These are phyloP conservation scores for Leersia perrieri DNA, from an alignment of 176 grass and related monocot genomes.

Conservation along the genomic window DNA sequence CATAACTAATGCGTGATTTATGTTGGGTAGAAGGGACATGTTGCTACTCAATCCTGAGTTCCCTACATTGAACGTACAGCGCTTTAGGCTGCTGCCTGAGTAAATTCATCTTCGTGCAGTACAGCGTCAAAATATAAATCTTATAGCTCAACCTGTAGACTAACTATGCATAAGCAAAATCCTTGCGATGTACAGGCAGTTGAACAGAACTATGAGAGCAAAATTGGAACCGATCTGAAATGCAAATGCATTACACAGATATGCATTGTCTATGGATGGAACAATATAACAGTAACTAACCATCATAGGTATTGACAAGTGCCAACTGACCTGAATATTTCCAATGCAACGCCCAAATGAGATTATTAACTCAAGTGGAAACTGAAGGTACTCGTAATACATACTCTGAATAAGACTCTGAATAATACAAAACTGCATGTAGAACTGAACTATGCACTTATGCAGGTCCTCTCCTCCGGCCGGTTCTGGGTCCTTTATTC, in stretches of 20 bases:
- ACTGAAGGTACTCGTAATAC: background rate
- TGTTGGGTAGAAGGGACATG: background rate
- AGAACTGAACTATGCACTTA: no score
- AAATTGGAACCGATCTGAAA: background rate
- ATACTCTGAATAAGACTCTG: background rate
- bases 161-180: background rate
- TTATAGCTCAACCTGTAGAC: background rate
- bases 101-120: background rate
- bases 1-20: background rate
- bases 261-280: background rate
- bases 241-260: background rate
- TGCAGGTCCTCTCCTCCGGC: background rate
- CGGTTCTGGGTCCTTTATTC: background rate
- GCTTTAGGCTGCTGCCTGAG: background rate
- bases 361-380: background rate
- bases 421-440: background rate
- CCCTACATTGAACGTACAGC: background rate
- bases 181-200: background rate
- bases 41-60: background rate
- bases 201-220: background rate
- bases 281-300: background rate
- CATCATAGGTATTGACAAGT: background rate
- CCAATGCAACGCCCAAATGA: background rate
- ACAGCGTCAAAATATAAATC: background rate
- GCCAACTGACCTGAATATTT: background rate